Evolutionary conservation across 1,139 yeast genomes (phyloP).

Genomic region (Debaryomyces sp.): DNA sequence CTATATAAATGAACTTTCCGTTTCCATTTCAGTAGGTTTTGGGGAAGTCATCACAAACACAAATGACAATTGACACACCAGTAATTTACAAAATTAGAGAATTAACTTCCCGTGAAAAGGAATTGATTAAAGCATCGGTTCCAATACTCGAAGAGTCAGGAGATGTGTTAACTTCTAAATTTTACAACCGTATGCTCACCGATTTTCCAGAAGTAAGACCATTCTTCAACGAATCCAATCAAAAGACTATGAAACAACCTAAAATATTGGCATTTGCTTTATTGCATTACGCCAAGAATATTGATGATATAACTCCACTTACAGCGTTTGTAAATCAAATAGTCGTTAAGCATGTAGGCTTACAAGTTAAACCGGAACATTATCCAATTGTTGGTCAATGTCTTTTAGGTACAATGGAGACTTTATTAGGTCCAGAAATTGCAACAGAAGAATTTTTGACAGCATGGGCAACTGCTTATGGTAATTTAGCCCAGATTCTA

Average conservation of each 20-base stretch:
- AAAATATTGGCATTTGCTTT: conserved; percentile 65
- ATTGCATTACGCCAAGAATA: conserved; percentile 63
- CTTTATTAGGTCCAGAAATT: conserved; percentile 55
- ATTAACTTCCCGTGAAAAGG: conserved; percentile 32
- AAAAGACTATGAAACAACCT: conserved; percentile 59
- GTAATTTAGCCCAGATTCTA: conserved; percentile 61
- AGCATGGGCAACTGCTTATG: conserved; percentile 73
- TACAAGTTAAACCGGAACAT: conserved; percentile 62
- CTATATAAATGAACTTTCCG: not conserved
- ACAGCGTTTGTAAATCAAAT: conserved; percentile 59
- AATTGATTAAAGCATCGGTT: conserved; percentile 54
- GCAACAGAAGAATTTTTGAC: conserved; percentile 59
- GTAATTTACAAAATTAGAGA: conserved; percentile 22
- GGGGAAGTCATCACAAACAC: not conserved
- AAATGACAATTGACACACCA: conserved; percentile 3
- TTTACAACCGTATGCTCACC: conserved; percentile 58
- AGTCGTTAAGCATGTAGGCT: conserved; percentile 67
- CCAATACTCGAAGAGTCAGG: conserved; percentile 64
- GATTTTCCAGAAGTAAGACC: conserved; percentile 58
- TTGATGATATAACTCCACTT: conserved; percentile 60
- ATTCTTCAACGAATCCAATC: conserved; percentile 64
- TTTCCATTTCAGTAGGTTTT: not conserved
- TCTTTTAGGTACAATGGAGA: conserved; percentile 54
- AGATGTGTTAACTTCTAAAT: conserved; percentile 52
- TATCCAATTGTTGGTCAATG: conserved; percentile 66